phyloP scores from a whole-genome alignment of 805 yeast genomes.

The Wickerhamiella parazyma region DNA sequence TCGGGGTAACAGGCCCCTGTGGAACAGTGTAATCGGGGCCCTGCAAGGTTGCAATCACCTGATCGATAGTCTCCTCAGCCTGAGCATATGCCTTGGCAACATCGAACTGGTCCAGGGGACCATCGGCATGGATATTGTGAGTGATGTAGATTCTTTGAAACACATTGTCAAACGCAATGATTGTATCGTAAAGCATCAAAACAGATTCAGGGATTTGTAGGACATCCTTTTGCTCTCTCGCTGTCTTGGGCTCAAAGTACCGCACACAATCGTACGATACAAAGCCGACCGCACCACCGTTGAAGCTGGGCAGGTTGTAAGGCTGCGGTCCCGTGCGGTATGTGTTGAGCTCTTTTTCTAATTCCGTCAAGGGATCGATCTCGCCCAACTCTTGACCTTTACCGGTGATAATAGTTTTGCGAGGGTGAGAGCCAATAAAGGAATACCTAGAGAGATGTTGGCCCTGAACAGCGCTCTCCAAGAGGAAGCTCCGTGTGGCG shows the following conservation, averaged over 20 bases:
- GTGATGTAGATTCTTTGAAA: constrained; percentile 86
- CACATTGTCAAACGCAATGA: constrained; percentile 88
- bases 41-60: constrained; percentile 32
- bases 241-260: constrained; percentile 89
- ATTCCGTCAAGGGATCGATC: constrained; percentile 62
- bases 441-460: constrained; percentile 84
- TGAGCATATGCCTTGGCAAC: constrained; percentile 41
- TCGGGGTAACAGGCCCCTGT: constrained; percentile 56
- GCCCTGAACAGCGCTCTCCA: constrained; percentile 83
- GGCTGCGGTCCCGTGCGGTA: constrained; percentile 64
- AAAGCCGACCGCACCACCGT: constrained; percentile 96
- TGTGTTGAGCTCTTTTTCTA: constrained; percentile 59
- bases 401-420: constrained; percentile 73
- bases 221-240: constrained; percentile 59
- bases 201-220: constrained; percentile 82
- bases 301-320: constrained; percentile 58
- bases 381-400: constrained; percentile 42
- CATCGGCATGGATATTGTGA: constrained; percentile 44
- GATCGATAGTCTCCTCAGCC: constrained; percentile 42
- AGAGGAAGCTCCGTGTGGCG: constrained; percentile 53
- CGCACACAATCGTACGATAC: constrained; percentile 93
- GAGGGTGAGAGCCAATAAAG: constrained; percentile 77
- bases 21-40: constrained; percentile 37
- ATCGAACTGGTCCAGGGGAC: constrained; percentile 11
- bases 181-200: constrained; percentile 78